Conservation (phyloP, 257 asterid genomes). For the Echium plantagineum region DNA sequence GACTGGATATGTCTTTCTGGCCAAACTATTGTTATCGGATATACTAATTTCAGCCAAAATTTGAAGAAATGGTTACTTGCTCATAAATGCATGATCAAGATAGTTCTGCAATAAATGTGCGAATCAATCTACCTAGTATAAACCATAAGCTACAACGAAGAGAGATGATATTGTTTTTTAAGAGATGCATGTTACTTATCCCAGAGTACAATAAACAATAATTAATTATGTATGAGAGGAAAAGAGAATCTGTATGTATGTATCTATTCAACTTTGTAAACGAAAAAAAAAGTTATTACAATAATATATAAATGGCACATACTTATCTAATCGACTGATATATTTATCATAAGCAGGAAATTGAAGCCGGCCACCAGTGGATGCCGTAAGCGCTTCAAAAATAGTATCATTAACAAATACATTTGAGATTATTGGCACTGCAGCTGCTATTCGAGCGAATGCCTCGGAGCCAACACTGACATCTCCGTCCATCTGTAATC, state of each 20-base stretch:
- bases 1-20: no score
- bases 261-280: not conserved
- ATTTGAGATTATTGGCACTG: conserved; percentile 73
- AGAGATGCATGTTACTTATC: no score
- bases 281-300: not conserved
- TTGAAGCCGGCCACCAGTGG: conserved; percentile 60
- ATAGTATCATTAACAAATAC: conserved; percentile 56
- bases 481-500: conserved; percentile 61
- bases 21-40: no score
- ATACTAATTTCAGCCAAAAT: no score
- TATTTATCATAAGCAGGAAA: conserved; percentile 71
- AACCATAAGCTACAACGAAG: no score
- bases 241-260: not conserved
- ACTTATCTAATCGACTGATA: conserved; percentile 79
- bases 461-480: conserved; percentile 59
- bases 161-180: no score
- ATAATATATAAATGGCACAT: conserved; percentile 3
- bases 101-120: no score
- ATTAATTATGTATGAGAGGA: not conserved
- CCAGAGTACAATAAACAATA: no score
- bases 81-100: no score
- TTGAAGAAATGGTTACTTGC: no score
- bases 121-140: no score
- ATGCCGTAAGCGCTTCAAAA: conserved; percentile 66
- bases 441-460: conserved; percentile 86